Evolutionary conservation across 768 basidiomycete species (phyloP).

Genomic region (Russula brevipes): DNA sequence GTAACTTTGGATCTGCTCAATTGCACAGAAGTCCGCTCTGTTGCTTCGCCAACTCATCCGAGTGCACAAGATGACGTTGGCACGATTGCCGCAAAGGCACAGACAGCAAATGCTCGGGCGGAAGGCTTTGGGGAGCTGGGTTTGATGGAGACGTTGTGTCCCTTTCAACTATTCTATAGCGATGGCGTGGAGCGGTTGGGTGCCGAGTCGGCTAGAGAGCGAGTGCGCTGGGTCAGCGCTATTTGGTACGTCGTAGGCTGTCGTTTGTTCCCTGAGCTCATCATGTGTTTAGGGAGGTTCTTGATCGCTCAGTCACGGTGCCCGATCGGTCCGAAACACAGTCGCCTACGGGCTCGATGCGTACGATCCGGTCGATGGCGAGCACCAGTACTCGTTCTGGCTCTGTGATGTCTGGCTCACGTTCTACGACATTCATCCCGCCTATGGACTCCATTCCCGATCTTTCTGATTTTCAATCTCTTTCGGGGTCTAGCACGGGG

Average conservation of each 20-base stretch:
- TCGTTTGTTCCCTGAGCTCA: neutral
- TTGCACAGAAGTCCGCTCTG: constrained; percentile 79
- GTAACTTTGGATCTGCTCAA: constrained; percentile 84
- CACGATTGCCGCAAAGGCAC: constrained; percentile 68
- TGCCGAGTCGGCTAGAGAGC: constrained; percentile 80
- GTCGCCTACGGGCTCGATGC: constrained; percentile 55
- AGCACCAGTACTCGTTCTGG: constrained; percentile 44
- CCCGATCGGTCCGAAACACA: constrained; percentile 44
- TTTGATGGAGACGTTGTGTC: constrained; percentile 71
- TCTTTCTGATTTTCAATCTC: constrained; percentile 54
- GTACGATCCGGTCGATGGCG: constrained; percentile 58
- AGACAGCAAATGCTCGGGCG: constrained; percentile 41
- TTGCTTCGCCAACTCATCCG: constrained; percentile 76
- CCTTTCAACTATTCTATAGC: constrained; percentile 85
- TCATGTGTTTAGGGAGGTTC: constrained; percentile 58
- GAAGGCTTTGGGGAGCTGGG: constrained; percentile 38
- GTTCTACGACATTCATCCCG: constrained; percentile 73
- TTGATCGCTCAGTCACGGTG: constrained; percentile 58
- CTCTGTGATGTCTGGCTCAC: constrained; percentile 57
- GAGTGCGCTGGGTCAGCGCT: constrained; percentile 87
- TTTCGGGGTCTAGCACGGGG: constrained; percentile 41
- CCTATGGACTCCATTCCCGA: constrained; percentile 68
- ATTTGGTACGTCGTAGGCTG: constrained; percentile 56
- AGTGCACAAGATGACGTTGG: constrained; percentile 82
- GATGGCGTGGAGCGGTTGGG: constrained; percentile 88